Base-by-base conservation (phyloP, 164 flowering plant genomes). In the Pachysandra terminalis region DNA sequence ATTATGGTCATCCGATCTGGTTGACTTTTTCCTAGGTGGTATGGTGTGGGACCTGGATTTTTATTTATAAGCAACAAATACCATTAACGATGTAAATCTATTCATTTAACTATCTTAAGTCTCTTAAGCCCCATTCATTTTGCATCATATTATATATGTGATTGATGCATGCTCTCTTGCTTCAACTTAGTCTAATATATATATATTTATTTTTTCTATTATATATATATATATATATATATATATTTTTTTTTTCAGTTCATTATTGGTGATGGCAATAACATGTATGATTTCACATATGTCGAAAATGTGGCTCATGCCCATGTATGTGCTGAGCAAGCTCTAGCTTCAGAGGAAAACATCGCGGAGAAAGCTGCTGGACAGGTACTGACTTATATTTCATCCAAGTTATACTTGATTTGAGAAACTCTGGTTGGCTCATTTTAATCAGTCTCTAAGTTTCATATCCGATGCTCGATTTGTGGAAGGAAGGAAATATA, bases 261-360 rank as follows among this genome's bases (percentile, higher is more conserved):
- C 81, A 89, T 96, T 19, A 88, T 92, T 64, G 99, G 99, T 49
- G 90, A 91, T 81, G 99, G 98, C 52, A 85, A 85, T 60, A 96
- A 96, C 79, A 58, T 87, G 79, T 86, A 85, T 68, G 99, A 95
- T 78, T 90, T 95, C 81, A 92, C 98, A 9, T 95, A 85, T 72
- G 98, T 92, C 41, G 96, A 90, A 80, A 95, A 92, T 80, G 98
- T 95, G 68, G 98, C 94, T 54, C 95, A 92, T 80, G 98, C 93
- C 48, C 96, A 90, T 78, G 64, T 92, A 61, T 95, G 98, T 81
- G 98, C 99, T 60, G 99, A 96, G 77, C 72, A 88, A 80, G 95
- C 98, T 76, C 81, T 96, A 68, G 87, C 96, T 40, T 84, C 91
- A 53, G 85, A 76, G 73, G 88, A 78, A n/a, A 64, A 32, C 6